A percentile compares a stretch with the other conserved stretches of the same genome.
These are phyloP conservation scores for Trypanosoma platydactyli DNA, from an alignment of 208 protist species.

Conservation along the genomic window DNA sequence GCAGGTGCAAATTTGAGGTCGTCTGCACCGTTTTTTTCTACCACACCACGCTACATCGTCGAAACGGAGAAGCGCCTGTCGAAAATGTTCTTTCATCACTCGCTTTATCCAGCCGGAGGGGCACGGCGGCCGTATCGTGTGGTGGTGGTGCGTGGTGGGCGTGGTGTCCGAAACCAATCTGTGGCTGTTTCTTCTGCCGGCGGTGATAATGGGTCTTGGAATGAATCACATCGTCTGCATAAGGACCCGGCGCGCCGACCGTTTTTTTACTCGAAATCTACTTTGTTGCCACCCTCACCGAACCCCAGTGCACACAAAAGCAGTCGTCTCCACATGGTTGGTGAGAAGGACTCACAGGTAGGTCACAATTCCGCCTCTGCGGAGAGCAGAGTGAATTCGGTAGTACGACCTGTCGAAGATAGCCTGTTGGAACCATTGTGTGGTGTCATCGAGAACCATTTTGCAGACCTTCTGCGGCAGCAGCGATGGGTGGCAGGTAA, in stretches of 20 bases:
- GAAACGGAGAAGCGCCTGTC: constrained; percentile 63
- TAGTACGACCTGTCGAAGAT: constrained; percentile 31
- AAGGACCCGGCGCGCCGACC: constrained; percentile 32
- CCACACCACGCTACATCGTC: constrained; percentile 68
- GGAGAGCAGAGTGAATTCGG: background rate
- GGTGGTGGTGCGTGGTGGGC: constrained; percentile 62
- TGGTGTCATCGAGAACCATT: constrained; percentile 54
- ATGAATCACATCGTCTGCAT: background rate
- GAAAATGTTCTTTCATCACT: constrained; percentile 78
- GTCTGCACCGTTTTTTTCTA: constrained; percentile 52
- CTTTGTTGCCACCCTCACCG: background rate
- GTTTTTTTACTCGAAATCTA: constrained; percentile 32
- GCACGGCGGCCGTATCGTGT: constrained; percentile 67
- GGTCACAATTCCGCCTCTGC: background rate
- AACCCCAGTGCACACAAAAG: background rate
- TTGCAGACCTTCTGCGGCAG: constrained; percentile 1
- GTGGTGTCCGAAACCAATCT: constrained; percentile 35
- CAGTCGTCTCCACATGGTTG: background rate
- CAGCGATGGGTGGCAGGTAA: background rate
- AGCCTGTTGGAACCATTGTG: constrained; percentile 35
- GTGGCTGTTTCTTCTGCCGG: background rate
- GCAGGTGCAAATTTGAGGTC: constrained; percentile 69
- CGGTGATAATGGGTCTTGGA: constrained; percentile 3
- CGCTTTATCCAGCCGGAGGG: constrained; percentile 71
- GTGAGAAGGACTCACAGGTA: background rate